phyloP scores from a whole-genome alignment of 768 basidiomycete species.

The Hypsizygus marmoreus region DNA sequence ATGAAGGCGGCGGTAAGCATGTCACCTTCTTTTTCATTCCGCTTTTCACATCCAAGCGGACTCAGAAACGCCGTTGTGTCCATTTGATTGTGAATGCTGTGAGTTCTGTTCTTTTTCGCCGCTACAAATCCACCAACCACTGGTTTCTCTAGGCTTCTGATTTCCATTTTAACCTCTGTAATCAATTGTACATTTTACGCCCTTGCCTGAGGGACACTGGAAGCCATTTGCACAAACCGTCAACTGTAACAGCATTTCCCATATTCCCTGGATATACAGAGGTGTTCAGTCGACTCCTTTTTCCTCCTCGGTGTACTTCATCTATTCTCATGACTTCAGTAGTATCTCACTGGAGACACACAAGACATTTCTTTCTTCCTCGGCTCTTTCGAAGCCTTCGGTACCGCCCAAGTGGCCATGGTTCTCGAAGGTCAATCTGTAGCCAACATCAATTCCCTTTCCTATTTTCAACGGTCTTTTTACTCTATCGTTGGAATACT shows the following conservation, averaged over 20 bases:
- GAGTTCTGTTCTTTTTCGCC: constrained; percentile 28
- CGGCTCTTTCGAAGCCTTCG: constrained; percentile 64
- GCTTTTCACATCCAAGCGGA: constrained; percentile 24
- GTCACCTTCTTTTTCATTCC: constrained; percentile 7
- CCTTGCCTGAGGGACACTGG: no score
- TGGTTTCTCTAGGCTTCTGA: constrained; percentile 24
- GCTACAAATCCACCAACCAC: background rate
- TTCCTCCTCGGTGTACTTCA: constrained; percentile 24
- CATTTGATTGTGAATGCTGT: constrained; percentile 92
- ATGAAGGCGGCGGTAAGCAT: constrained; percentile 70
- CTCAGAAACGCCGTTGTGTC: constrained; percentile 80
- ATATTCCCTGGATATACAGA: no score
- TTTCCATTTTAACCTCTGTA: constrained; percentile 1
- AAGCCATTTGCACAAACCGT: no score
- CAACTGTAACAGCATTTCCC: no score
- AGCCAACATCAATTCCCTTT: constrained; percentile 49
- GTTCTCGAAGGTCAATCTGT: constrained; percentile 60
- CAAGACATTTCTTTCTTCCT: no score
- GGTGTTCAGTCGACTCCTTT: no score
- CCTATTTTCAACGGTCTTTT: no score
- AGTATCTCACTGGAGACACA: no score
- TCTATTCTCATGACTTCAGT: no score
- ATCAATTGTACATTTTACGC: no score
- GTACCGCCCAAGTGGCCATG: constrained; percentile 40
- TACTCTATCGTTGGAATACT: no score